Evolutionary conservation across 257 asterid species (phyloP).

Genomic region (Vinca minor): DNA sequence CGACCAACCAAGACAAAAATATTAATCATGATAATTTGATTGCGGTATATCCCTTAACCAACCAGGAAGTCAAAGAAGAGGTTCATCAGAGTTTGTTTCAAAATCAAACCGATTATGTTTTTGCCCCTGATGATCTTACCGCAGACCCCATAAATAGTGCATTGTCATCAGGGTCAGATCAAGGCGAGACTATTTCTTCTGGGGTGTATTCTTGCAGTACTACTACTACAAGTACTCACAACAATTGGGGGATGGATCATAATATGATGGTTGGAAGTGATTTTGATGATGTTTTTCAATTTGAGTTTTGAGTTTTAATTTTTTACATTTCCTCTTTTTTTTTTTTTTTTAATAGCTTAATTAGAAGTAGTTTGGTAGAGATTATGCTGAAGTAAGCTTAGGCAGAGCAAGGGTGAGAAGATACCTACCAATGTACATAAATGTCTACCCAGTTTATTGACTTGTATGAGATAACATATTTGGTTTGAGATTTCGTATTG

Average conservation of each 20-base stretch:
- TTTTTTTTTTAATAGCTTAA: no score
- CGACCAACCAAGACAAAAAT: slow-evolving; percentile 9
- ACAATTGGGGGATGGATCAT: slow-evolving; percentile 6
- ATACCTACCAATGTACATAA: not conserved
- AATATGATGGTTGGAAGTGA: not conserved
- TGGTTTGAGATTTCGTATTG: no score
- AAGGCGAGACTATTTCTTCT: slow-evolving; percentile 23
- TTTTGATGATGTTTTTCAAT: slow-evolving; percentile 12
- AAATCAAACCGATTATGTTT: slow-evolving; percentile 3
- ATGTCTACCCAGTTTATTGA: no score
- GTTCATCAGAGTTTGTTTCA: not conserved
- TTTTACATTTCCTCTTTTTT: not conserved
- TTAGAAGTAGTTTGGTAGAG: no score
- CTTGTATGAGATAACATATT: no score
- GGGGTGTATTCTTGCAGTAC: slow-evolving; percentile 15
- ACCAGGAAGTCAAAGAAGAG: slow-evolving; percentile 19
- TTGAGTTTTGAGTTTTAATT: not conserved
- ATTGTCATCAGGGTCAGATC: slow-evolving; percentile 14
- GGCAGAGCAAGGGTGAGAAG: not conserved
- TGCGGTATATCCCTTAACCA: slow-evolving; percentile 1
- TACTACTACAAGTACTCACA: not conserved
- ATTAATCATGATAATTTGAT: not conserved
- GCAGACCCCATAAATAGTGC: slow-evolving; percentile 8
- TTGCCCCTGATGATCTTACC: not conserved
- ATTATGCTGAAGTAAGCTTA: no score